Evolutionary conservation across 306 rosid species (phyloP).

Genomic region (Dalbergia oliveri): DNA sequence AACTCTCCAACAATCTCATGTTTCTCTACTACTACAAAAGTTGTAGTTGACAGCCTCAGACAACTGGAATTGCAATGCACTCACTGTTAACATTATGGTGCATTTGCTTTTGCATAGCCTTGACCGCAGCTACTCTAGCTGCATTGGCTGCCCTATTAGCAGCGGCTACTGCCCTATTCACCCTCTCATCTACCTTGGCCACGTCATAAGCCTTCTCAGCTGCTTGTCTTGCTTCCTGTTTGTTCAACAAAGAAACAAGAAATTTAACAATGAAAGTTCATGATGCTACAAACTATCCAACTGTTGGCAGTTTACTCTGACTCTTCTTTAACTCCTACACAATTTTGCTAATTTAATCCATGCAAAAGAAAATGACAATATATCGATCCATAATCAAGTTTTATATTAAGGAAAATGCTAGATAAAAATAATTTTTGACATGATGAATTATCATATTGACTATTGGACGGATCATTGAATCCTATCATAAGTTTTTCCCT

Average conservation of each 20-base stretch:
- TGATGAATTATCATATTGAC: not conserved
- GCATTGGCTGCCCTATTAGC: constrained; percentile 98
- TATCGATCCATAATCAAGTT: constrained; percentile 6
- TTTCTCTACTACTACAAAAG: constrained; percentile 22
- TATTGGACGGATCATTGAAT: not conserved
- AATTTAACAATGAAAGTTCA: too few relatives aligned
- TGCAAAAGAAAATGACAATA: not conserved
- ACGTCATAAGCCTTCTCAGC: constrained; percentile 88
- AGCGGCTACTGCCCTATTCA: constrained; percentile 83
- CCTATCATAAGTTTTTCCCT: not conserved
- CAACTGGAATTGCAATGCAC: constrained; percentile 61
- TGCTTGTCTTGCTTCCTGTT: constrained; percentile 92
- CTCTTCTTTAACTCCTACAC: not conserved
- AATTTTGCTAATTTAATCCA: not conserved
- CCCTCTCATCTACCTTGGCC: constrained; percentile 93
- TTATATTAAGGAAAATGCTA: not conserved
- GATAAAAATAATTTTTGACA: not conserved
- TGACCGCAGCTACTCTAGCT: constrained; percentile 94
- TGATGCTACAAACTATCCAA: too few relatives aligned
- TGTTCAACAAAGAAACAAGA: constrained; percentile 22
- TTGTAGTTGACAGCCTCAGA: constrained; percentile 53
- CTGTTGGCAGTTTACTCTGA: not conserved
- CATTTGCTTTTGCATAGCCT: constrained; percentile 92
- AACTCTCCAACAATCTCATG: constrained; percentile 43
- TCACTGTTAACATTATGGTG: constrained; percentile 62